Evolutionary conservation across 306 rosid genomes (phyloP).

Genomic region (Parietaria judaica): DNA sequence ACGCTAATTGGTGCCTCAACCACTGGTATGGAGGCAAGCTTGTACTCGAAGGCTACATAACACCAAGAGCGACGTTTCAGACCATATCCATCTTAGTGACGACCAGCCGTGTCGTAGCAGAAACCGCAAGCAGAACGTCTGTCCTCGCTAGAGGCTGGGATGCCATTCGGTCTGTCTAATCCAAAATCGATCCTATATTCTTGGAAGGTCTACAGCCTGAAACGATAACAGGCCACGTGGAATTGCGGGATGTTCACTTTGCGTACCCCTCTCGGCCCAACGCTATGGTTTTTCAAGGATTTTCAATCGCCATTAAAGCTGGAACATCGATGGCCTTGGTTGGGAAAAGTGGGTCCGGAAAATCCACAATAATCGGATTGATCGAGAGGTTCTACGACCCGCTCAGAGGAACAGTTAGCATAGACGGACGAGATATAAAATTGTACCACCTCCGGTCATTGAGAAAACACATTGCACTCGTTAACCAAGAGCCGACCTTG

Average conservation of each 20-base stretch:
- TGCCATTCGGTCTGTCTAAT: slow-evolving; percentile 21
- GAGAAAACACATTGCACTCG: slow-evolving; percentile 38
- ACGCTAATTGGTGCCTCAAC: slow-evolving; percentile 20
- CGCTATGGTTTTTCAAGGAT: slow-evolving; percentile 27
- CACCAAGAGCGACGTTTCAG: slow-evolving; percentile 16
- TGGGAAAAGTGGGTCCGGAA: slow-evolving; percentile 43
- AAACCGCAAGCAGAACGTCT: slow-evolving; percentile 16
- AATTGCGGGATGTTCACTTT: slow-evolving; percentile 30
- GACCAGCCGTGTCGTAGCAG: slow-evolving; percentile 31
- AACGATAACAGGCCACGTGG: slow-evolving; percentile 18
- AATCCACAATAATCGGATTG: slow-evolving; percentile 43
- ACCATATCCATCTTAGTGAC: slow-evolving; percentile 28
- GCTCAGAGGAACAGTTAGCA: slow-evolving; percentile 21
- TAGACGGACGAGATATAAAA: slow-evolving; percentile 26
- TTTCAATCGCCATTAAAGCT: slow-evolving; percentile 27
- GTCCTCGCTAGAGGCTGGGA: slow-evolving; percentile 29
- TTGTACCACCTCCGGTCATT: slow-evolving; percentile 33
- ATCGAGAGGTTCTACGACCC: slow-evolving; percentile 56
- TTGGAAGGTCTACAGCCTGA: slow-evolving; percentile 13
- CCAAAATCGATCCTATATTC: slow-evolving; percentile 24
- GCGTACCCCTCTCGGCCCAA: slow-evolving; percentile 41
- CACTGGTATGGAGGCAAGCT: slow-evolving; percentile 47
- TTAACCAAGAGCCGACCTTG: slow-evolving; percentile 27
- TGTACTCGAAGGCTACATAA: slow-evolving; percentile 12
- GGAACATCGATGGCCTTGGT: slow-evolving; percentile 44